A percentile compares a stretch with the other conserved stretches of the same genome.
Conservation (phyloP, 768 basidiomycete species). For the Chlorophyllum brunneum region DNA sequence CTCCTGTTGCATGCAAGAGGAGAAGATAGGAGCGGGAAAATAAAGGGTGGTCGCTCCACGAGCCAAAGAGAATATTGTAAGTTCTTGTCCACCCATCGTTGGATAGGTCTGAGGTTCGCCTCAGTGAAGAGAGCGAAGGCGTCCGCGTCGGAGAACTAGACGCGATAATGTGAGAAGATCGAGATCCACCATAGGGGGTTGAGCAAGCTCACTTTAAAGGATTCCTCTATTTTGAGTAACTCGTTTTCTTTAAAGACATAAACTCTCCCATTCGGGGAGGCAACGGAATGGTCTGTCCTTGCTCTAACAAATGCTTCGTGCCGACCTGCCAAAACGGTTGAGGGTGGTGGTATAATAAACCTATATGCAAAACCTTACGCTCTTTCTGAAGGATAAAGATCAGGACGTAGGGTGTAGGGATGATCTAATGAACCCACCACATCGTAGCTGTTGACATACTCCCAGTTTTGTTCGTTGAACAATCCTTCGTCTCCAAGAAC, state of each 20-base stretch:
- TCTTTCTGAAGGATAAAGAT: constrained; percentile 20
- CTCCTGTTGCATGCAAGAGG: constrained; percentile 23
- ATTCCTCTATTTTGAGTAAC: constrained; percentile 80
- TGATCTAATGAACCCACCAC: constrained; percentile 27
- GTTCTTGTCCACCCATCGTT: constrained; percentile 77
- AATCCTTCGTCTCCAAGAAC: constrained; percentile 62
- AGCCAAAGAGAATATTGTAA: constrained; percentile 84
- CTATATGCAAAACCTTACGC: constrained; percentile 20
- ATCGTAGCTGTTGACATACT: constrained; percentile 60
- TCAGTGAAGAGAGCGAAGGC: constrained; percentile 65
- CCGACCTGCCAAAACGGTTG: constrained; percentile 45
- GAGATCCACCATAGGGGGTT: neutral
- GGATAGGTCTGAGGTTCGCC: constrained; percentile 77
- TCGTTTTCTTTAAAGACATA: constrained; percentile 68
- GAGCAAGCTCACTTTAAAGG: constrained; percentile 64
- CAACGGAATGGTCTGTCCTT: constrained; percentile 51
- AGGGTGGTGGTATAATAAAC: neutral
- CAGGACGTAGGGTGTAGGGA: neutral
- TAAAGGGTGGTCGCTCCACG: constrained; percentile 80
- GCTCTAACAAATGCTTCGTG: constrained; percentile 87
- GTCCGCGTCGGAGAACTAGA: constrained; percentile 77
- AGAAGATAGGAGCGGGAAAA: constrained; percentile 59
- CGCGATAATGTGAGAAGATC: neutral
- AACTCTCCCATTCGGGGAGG: constrained; percentile 41
- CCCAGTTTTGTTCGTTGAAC: constrained; percentile 70